Conservation (phyloP, 1,139 yeast species). For the Arxiozyma heterogenica region DNA sequence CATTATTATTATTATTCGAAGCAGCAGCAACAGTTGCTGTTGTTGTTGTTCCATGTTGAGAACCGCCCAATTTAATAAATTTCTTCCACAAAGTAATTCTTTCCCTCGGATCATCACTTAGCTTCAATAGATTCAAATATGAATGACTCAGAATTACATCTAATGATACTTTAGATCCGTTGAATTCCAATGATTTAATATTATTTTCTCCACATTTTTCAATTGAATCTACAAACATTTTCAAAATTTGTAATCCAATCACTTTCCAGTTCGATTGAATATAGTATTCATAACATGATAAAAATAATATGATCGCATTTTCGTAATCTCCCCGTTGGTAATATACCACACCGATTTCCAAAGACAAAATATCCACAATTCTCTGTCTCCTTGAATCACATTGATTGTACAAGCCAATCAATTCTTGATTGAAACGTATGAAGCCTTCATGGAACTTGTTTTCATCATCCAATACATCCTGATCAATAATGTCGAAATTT, state of each 20-base stretch:
- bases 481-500: slow-evolving; percentile 12
- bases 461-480: slow-evolving; percentile 24
- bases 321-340: slow-evolving; percentile 50
- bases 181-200: slow-evolving; percentile 17
- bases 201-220: slow-evolving; percentile 29
- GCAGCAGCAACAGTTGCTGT: slow-evolving; percentile 4
- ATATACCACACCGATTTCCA: slow-evolving; percentile 71
- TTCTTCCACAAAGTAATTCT: slow-evolving; percentile 24
- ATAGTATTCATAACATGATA: slow-evolving; percentile 61
- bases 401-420: slow-evolving; percentile 14
- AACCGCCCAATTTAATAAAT: slow-evolving; percentile 15
- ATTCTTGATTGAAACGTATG: slow-evolving; percentile 18
- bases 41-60: slow-evolving; percentile 9
- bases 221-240: slow-evolving; percentile 61
- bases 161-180: slow-evolving; percentile 22
- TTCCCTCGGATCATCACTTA: slow-evolving; percentile 12
- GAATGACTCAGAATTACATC: slow-evolving; percentile 24
- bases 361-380: slow-evolving; percentile 62
- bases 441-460: slow-evolving; percentile 29
- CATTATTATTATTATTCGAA: too few relatives aligned
- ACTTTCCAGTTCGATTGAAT: slow-evolving; percentile 63
- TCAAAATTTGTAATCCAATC: slow-evolving; percentile 57
- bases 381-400: slow-evolving; percentile 35
- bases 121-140: slow-evolving; percentile 23
- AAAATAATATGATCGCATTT: slow-evolving; percentile 53